Base-by-base conservation (phyloP, 768 basidiomycete species). In the Cantharellus anzutake region DNA sequence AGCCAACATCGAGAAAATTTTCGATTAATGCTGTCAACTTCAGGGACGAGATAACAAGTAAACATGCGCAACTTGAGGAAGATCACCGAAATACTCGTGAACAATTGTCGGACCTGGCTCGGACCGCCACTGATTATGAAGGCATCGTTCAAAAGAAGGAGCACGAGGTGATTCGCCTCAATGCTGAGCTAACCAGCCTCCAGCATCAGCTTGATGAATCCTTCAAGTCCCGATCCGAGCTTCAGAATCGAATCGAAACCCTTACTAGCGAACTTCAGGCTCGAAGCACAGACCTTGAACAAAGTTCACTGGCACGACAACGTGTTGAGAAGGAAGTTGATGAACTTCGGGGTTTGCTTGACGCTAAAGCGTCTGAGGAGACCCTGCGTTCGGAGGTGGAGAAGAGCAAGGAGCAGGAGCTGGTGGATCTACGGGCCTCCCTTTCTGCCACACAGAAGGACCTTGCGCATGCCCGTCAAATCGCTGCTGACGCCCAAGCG, bases 301-400 rank as follows among this genome's bases (percentile, higher is more conserved):
- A 76, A 41, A 70, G 72, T 2, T 67, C 71, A 5, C 64, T 64
- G 3, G 71, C 76, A 2, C 80, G 79, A 37, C 72, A 72, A 37
- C 85, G 82, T 65, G 73, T 94, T 2, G 82, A 88, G 65, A 78
- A 75, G 44, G 93, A 96, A 69, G 73, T 96, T 5, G 92, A 94
- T 65, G 84, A 88, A 62, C 75, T 98, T 4, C 83, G 92, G 4
- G 73, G 78, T n/a, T 72, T 86, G 11, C 79, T 96, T 73, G 82
- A 83, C 52, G 85, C 86, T 1, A 96, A 91, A 69, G 78, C 83
- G 0, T 83, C 81, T 35, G 92, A 97, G 68, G 92, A 91, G 66
- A 84, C 80, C 4, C 82, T 83, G 39, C 79, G 87, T 16, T 78
- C 76, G 41, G 87, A 96, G 67, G 89, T 82, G 0, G 88, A 91